Evolutionary conservation across 2,329 filamentous ascomycete genomes (phyloP).

Genomic region (Talaromyces atroroseus): DNA sequence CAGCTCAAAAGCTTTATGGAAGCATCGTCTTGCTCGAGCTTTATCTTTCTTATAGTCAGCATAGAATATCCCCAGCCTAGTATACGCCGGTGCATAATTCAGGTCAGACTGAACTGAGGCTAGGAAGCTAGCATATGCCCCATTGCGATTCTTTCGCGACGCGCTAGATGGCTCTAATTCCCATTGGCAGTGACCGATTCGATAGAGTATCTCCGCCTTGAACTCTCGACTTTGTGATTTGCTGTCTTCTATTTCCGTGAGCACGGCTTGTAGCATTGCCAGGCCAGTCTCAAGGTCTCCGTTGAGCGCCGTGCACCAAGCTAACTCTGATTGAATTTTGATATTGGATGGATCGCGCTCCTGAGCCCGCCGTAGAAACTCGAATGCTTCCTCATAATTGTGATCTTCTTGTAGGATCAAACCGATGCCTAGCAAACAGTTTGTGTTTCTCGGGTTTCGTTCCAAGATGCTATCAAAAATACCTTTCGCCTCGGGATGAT

Average conservation of each 20-base stretch:
- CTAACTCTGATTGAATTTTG: slow-evolving; percentile 76
- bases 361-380: slow-evolving; percentile 72
- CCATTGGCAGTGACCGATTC: slow-evolving; percentile 83
- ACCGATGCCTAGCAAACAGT: slow-evolving; percentile 82
- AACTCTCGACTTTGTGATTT: slow-evolving; percentile 61
- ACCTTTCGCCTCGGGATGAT: slow-evolving; percentile 81
- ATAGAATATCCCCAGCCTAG: slow-evolving; percentile 84
- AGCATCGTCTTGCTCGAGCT: slow-evolving; percentile 81
- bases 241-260: slow-evolving; percentile 60
- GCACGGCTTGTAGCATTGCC: slow-evolving; percentile 63
- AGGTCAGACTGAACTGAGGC: slow-evolving; percentile 79
- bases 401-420: slow-evolving; percentile 91
- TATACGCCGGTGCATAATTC: slow-evolving; percentile 85
- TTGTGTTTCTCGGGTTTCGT: slow-evolving; percentile 68
- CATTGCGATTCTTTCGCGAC: slow-evolving; percentile 71
- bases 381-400: slow-evolving; percentile 73
- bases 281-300: slow-evolving; percentile 67
- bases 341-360: slow-evolving; percentile 67
- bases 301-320: slow-evolving; percentile 83
- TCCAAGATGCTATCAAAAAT: slow-evolving; percentile 78
- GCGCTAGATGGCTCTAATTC: slow-evolving; percentile 67
- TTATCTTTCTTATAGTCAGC: slow-evolving; percentile 85
- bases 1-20: slow-evolving; percentile 92
- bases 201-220: slow-evolving; percentile 79
- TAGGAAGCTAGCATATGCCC: slow-evolving; percentile 79